phyloP scores from a whole-genome alignment of 176 grass and related monocot species.

The Pontederia crassipes region DNA sequence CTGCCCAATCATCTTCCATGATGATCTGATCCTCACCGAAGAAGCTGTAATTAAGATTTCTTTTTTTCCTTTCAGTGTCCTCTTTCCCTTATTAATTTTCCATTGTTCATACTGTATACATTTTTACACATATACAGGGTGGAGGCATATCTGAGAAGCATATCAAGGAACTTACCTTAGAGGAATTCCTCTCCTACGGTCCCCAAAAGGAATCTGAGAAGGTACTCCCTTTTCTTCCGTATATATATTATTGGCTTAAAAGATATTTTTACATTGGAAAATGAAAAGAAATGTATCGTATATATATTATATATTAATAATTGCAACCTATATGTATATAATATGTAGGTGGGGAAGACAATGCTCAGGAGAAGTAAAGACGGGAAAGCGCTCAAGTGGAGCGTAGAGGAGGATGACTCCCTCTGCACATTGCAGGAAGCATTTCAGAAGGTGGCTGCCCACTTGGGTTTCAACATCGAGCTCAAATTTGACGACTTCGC shows the following conservation, averaged over 20 bases:
- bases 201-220: conserved; percentile 49
- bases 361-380: conserved; percentile 64
- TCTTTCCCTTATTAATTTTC: background rate
- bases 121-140: background rate
- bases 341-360: conserved; percentile 43
- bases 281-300: too few relatives aligned
- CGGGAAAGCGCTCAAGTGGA: conserved; percentile 55
- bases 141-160: conserved; percentile 55
- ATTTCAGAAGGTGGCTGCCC: conserved; percentile 49
- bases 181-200: conserved; percentile 73
- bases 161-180: conserved; percentile 46
- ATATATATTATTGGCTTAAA: too few relatives aligned
- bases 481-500: conserved; percentile 65
- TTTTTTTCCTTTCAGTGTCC: background rate
- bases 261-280: too few relatives aligned
- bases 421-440: conserved; percentile 75
- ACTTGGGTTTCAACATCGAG: conserved; percentile 81
- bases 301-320: too few relatives aligned
- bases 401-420: conserved; percentile 54
- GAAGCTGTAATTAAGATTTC: conserved; percentile 37
- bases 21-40: conserved; percentile 55
- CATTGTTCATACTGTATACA: background rate
- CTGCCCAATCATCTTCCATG: conserved; percentile 77
- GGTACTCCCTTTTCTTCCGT: conserved; percentile 18
- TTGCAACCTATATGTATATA: too few relatives aligned